Evolutionary conservation across 139 green algal species (phyloP).

Genomic region (Diplosphaera chodatii): DNA sequence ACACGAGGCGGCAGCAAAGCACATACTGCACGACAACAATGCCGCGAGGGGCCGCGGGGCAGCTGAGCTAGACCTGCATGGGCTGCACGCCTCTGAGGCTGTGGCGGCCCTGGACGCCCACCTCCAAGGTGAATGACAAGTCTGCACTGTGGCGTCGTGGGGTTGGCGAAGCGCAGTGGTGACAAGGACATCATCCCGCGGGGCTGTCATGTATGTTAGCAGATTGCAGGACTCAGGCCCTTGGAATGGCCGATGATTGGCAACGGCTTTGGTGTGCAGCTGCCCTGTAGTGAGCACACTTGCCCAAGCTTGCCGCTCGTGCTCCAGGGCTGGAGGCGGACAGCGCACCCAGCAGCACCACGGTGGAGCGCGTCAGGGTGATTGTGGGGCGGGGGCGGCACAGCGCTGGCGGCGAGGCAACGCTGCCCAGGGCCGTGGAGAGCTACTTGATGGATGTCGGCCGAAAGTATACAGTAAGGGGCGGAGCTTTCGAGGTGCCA

Average conservation of each 20-base stretch:
- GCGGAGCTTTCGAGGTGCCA: not conserved
- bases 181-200: no score
- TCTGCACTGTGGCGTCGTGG: no score
- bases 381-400: slow-evolving; percentile 28
- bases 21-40: slow-evolving; percentile 28
- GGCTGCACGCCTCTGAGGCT: slow-evolving; percentile 24
- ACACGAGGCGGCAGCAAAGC: slow-evolving; percentile 17
- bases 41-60: slow-evolving; percentile 3
- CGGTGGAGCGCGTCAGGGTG: slow-evolving; percentile 4
- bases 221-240: no score
- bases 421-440: slow-evolving; percentile 18
- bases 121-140: no score
- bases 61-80: slow-evolving; percentile 28
- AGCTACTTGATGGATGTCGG: slow-evolving; percentile 1
- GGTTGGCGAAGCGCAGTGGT: no score
- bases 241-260: no score
- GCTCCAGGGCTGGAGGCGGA: not conserved
- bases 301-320: no score
- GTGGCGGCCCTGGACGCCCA: slow-evolving; percentile 13
- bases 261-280: no score
- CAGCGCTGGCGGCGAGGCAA: slow-evolving; percentile 27
- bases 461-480: not conserved
- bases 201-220: no score
- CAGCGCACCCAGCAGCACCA: not conserved
- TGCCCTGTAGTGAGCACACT: no score